Base-by-base conservation (phyloP, 371 early-diverging fungal genomes). In the Mortierella polycephala region DNA sequence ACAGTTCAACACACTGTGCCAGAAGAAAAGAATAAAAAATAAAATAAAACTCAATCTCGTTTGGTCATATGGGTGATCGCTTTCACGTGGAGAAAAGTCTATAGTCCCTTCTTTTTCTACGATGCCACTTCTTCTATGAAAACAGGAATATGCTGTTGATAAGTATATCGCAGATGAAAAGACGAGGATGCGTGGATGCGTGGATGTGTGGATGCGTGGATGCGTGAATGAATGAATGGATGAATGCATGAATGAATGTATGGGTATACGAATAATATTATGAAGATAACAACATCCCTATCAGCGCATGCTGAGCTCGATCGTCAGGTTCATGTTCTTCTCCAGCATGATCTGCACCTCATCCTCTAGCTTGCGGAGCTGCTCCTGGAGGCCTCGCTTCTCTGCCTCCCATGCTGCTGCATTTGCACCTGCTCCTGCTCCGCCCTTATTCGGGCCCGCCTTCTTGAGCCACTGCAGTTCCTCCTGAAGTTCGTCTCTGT, bases 241-340 rank as follows among this genome's bases (percentile, higher is more conserved):
- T n/a, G n/a, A n/a, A n/a, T n/a, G n/a, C n/a, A 60, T 62, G 20
- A 45, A 40, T 7, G 44, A 62, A 46, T 20, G 9, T 44, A n/a
- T 21, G 40, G 51, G 46, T 40, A 61, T 51, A 51, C 7, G 39
- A 30, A 30, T 30, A 30, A 30, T 30, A 30, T 30, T 40, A 37
- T 20, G 47, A n/a, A 49, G 41, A 13, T 4, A 14, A 23, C 14
- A 16, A 49, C 37, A 49, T 44, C 58, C 53, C 60, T 69, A 61
- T 41, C 51, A 55, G 1, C 42, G 30, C 79, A 79, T 79, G 49
- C 79, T 79, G 47, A 79, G 73, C 53, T 79, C 79, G 21, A 79
- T 79, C 13, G 79, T 79, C 53, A 79, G 57, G 53, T 79, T 72
- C 73, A 79, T 79, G 53, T 79, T 79, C 69, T 73, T 79, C 57